A percentile compares a stretch with the other conserved stretches of the same genome.
phyloP scores from a whole-genome alignment of 1,139 yeast species.

The Yamadazyma dendronema region DNA sequence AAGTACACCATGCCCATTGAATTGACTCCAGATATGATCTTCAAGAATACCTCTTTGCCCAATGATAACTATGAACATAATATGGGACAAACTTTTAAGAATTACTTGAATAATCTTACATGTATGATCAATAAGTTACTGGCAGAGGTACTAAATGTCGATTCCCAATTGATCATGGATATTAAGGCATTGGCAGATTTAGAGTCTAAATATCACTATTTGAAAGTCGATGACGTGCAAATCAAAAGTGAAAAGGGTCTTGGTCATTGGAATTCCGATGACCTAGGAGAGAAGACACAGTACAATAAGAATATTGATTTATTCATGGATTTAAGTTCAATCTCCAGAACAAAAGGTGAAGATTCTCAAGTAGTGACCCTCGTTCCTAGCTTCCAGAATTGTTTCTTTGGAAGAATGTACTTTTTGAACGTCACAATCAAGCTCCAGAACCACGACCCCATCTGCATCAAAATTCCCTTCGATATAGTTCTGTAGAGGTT shows the following conservation, averaged over 20 bases:
- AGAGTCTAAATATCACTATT: conserved; percentile 30
- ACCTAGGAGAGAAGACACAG: conserved; percentile 3
- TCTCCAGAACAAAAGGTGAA: conserved; percentile 17
- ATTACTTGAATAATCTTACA: conserved; percentile 27
- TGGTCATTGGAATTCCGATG: conserved; percentile 6
- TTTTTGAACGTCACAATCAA: conserved; percentile 34
- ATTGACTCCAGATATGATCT: conserved; percentile 42
- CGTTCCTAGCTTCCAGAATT: conserved; percentile 59
- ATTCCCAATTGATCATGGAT: conserved; percentile 36
- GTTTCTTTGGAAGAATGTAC: conserved; percentile 53
- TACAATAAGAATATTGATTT: conserved; percentile 19
- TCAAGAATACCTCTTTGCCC: conserved; percentile 21
- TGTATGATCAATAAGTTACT: conserved; percentile 31
- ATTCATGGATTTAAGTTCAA: conserved; percentile 22
- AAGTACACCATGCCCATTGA: conserved; percentile 43
- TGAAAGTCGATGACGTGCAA: conserved; percentile 20
- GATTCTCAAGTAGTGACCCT: conserved; percentile 36
- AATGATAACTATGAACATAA: conserved; percentile 37
- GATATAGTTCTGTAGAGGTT: conserved; percentile 15
- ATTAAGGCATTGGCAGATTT: conserved; percentile 38
- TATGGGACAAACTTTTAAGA: conserved; percentile 32
- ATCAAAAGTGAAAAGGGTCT: conserved; percentile 8
- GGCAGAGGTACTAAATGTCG: conserved; percentile 34
- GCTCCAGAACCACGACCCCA: conserved; percentile 30
- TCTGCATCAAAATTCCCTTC: conserved; percentile 38